Evolutionary conservation across 495 filamentous ascomycete species (phyloP).

Genomic region (Penicillium canescens): DNA sequence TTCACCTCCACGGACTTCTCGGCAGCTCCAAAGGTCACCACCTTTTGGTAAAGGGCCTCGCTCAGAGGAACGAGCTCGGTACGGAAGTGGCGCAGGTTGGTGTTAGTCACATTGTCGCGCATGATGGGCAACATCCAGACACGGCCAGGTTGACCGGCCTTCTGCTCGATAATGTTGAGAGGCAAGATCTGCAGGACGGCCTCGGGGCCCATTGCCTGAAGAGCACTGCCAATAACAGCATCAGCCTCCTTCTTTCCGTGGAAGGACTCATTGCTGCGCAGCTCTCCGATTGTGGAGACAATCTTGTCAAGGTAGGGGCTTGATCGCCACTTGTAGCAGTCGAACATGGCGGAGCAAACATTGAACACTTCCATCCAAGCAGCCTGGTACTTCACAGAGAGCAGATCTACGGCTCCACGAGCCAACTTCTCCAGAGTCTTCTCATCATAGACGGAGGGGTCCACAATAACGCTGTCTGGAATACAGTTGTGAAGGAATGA

Average conservation of each 20-base stretch:
- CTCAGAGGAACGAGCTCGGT: constrained; percentile 84
- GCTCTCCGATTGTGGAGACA: constrained; percentile 77
- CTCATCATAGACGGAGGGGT: constrained; percentile 87
- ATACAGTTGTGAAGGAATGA: constrained; percentile 89
- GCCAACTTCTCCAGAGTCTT: constrained; percentile 77
- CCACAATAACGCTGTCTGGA: constrained; percentile 73
- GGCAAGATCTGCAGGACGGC: constrained; percentile 77
- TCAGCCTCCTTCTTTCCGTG: constrained; percentile 94
- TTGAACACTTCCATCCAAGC: constrained; percentile 97
- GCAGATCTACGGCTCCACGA: constrained; percentile 62
- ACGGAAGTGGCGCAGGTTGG: constrained; percentile 81
- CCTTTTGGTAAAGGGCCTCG: constrained; percentile 83
- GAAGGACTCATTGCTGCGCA: constrained; percentile 87
- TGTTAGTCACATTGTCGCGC: constrained; percentile 81
- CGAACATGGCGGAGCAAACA: constrained; percentile 83
- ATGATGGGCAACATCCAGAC: constrained; percentile 94
- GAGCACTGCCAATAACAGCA: constrained; percentile 79
- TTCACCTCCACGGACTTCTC: constrained; percentile 93
- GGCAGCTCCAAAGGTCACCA: constrained; percentile 72
- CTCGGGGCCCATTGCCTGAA: constrained; percentile 85
- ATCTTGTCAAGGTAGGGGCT: constrained; percentile 72
- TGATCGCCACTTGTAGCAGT: constrained; percentile 81
- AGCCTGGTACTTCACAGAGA: constrained; percentile 86
- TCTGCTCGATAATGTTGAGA: constrained; percentile 77
- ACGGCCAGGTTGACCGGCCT: constrained; percentile 73